Percentiles rank a stretch among this genome's conserved stretches.
These are phyloP conservation scores for Pseudopyrenochaeta lycopersici DNA, from an alignment of 2,329 filamentous ascomycete genomes.

Conservation along the genomic window DNA sequence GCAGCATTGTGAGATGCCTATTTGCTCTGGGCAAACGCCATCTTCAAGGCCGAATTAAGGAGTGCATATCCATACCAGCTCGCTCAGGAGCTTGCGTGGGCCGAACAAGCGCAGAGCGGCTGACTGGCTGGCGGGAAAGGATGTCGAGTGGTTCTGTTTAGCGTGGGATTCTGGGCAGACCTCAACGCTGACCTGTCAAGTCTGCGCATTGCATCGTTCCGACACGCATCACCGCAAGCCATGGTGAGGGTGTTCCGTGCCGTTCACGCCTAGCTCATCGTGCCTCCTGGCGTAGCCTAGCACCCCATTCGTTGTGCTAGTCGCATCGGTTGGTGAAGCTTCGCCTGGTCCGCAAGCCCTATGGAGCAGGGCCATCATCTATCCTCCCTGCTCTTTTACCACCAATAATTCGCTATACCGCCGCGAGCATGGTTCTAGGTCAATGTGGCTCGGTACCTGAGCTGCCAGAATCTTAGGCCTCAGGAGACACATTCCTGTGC, in stretches of 20 bases:
- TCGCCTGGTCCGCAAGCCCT: constrained; percentile 33
- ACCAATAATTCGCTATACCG: constrained; percentile 45
- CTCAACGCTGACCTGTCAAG: constrained; percentile 24
- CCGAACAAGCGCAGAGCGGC: constrained; percentile 3
- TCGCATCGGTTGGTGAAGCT: constrained; percentile 27
- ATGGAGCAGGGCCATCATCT: constrained; percentile 21
- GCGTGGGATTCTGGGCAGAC: constrained; percentile 26
- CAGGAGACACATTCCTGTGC: constrained; percentile 42
- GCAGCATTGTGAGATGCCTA: constrained; percentile 8
- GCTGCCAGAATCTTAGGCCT: constrained; percentile 29
- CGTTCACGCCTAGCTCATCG: constrained; percentile 36
- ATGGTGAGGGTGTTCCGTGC: constrained; percentile 32
- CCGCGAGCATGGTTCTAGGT: constrained; percentile 38
- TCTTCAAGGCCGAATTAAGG: constrained; percentile 23
- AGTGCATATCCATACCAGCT: constrained; percentile 21
- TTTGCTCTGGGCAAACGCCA: constrained; percentile 23
- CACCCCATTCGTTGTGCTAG: constrained; percentile 27
- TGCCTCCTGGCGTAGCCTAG: constrained; percentile 28
- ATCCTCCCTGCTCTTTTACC: constrained; percentile 40
- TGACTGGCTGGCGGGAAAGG: constrained; percentile 20
- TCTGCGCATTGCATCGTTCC: constrained; percentile 26
- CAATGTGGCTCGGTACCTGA: constrained; percentile 45
- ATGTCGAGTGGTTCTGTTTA: constrained; percentile 18
- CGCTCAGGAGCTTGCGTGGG: constrained; percentile 26
- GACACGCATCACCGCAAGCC: constrained; percentile 30